phyloP scores from a whole-genome alignment of 768 basidiomycete species.

The Mycena leptocephala region DNA sequence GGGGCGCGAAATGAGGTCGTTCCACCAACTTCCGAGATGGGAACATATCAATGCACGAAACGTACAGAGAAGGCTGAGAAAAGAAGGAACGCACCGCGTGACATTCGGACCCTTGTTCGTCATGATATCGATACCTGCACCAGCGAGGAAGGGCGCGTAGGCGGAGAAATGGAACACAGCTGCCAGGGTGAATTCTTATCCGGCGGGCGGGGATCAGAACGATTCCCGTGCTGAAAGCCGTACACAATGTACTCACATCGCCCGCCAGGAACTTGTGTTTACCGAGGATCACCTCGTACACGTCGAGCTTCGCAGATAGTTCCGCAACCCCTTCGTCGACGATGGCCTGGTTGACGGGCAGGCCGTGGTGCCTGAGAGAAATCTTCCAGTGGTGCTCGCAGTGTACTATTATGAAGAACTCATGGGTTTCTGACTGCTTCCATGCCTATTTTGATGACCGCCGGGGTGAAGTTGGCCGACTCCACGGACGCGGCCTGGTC shows the following conservation, averaged over 20 bases:
- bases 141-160: neutral
- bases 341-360: neutral
- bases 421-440: neutral
- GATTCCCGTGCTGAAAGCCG: no score
- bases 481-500: neutral
- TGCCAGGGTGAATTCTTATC: neutral
- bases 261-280: neutral
- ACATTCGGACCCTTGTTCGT: neutral
- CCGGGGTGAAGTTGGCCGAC: neutral
- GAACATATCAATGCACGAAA: neutral
- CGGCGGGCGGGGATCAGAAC: neutral
- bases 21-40: neutral
- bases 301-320: neutral
- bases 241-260: no score
- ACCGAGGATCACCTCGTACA: neutral
- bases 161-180: neutral
- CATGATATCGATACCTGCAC: neutral
- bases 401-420: neutral
- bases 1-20: neutral
- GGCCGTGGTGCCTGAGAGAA: neutral
- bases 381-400: neutral
- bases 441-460: neutral
- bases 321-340: neutral
- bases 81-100: neutral
- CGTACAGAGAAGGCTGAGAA: neutral